phyloP scores from a whole-genome alignment of 2,329 filamentous ascomycete genomes.

The Colletotrichum horii region DNA sequence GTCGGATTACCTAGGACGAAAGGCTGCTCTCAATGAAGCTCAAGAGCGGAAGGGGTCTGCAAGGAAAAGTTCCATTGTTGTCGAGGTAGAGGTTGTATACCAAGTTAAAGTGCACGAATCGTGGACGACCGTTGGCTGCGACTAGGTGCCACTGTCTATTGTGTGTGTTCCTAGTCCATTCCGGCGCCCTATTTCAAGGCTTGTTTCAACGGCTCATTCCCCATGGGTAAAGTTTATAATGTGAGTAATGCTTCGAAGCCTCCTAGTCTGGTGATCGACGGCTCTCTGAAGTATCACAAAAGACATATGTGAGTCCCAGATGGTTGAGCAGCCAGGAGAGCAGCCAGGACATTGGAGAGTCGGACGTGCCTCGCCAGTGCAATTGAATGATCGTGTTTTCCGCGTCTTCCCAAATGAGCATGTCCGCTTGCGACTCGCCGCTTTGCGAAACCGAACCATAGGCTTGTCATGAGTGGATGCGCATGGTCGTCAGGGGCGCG shows the following conservation, averaged over 20 bases:
- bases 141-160: too few relatives aligned
- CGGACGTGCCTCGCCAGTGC: neutral
- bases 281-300: neutral
- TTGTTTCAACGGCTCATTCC: fast-evolving
- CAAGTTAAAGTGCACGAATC: too few relatives aligned
- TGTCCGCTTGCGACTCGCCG: neutral
- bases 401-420: neutral
- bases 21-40: neutral
- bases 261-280: neutral
- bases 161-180: neutral
- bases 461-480: neutral
- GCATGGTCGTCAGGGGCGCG: neutral
- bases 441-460: neutral
- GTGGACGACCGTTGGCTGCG: too few relatives aligned
- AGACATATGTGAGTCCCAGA: neutral
- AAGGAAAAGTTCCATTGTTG: neutral
- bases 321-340: neutral
- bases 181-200: neutral
- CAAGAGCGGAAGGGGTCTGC: neutral
- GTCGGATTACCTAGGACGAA: neutral
- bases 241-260: neutral
- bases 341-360: neutral
- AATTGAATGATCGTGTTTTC: neutral
- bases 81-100: too few relatives aligned
- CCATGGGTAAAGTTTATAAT: neutral